Base-by-base conservation (phyloP, 2,329 filamentous ascomycete species). In the Trichoderma hamatum region DNA sequence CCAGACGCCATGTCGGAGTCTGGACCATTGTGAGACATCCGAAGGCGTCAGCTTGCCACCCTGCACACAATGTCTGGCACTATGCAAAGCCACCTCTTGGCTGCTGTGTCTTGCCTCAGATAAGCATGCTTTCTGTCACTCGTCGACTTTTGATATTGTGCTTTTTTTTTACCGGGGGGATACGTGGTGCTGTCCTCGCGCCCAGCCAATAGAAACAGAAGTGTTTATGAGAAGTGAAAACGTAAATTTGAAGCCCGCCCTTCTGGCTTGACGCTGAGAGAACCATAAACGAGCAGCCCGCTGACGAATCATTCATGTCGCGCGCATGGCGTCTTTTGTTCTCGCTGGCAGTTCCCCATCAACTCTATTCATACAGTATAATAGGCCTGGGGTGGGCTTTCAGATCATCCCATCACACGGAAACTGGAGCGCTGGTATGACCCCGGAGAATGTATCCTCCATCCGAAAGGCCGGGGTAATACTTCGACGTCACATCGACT, bases 81-180 rank as follows among this genome's bases (percentile, higher is more conserved):
- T 55, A 46, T 63, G 69, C 69, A 64, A 64, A 61, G 69, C 65
- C 32, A 66, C 64, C 51, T 69, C 61, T 69, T 64, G 68, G 56
- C 62, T 52, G 58, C 32, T 60, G 67, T 67, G 56, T 58, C 36
- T 16, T 69, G 67, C 64, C 67, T 63, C 69, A 68, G 65, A 68
- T 70, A 54, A 63, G 59, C 49, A 51, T 43, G 26, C 30, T 39
- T 32, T 61, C 49, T 28, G 26, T 58, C 54, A 59, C 52, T 67
- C 54, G 54, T 67, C 54, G 28, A 51, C 28, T 51, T 56, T 59
- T 46, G 36, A 16, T 34, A 26, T 36, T 36, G 36, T 52, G 49
- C 21, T 46, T 56, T 28, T 66, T 43, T 32, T 46, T 39, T 66
- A n/a, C 34, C 51, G 26, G 34, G 51, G 39, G 62, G 24, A 30